phyloP scores from a whole-genome alignment of 495 filamentous ascomycete genomes.

The Bryoglossum gracile region DNA sequence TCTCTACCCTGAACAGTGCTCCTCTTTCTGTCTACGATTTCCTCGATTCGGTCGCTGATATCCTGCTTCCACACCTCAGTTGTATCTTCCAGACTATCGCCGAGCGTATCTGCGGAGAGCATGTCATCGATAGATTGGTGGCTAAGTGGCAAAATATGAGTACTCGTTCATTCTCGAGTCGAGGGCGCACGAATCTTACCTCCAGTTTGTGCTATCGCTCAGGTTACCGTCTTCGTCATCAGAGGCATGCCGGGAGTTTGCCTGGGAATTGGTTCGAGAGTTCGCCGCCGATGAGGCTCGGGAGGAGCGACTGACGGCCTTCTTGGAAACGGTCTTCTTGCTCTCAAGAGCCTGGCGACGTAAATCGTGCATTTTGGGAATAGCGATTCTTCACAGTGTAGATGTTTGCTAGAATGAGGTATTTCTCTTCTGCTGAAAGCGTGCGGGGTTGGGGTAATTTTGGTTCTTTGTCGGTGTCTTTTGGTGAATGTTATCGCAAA shows the following conservation, averaged over 20 bases:
- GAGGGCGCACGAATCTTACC: too few relatives aligned
- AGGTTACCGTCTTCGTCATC: constrained; percentile 75
- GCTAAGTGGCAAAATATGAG: constrained; percentile 16
- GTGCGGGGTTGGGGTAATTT: constrained; percentile 7
- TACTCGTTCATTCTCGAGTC: too few relatives aligned
- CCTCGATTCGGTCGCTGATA: constrained; percentile 64
- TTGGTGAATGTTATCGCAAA: constrained; percentile 13
- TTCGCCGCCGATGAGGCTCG: constrained; percentile 44
- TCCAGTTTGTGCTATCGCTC: constrained; percentile 63
- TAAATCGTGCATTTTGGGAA: constrained; percentile 60
- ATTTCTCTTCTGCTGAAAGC: neutral
- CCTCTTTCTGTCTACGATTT: constrained; percentile 81
- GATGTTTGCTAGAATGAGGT: too few relatives aligned
- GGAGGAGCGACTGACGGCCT: constrained; percentile 70
- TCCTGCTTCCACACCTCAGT: constrained; percentile 57
- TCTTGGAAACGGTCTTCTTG: constrained; percentile 86
- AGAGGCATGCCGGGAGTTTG: constrained; percentile 54
- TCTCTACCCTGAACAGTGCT: constrained; percentile 77
- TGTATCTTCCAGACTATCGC: too few relatives aligned
- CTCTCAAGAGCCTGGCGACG: constrained; percentile 78
- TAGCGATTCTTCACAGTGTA: too few relatives aligned
- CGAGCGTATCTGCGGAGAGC: constrained; percentile 25
- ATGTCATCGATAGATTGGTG: constrained; percentile 38
- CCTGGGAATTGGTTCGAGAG: constrained; percentile 52
- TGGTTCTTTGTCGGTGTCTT: neutral